A percentile compares a stretch with the other conserved stretches of the same genome.
Conservation (phyloP, 2,329 filamentous ascomycete species). For the Apiospora sp. region DNA sequence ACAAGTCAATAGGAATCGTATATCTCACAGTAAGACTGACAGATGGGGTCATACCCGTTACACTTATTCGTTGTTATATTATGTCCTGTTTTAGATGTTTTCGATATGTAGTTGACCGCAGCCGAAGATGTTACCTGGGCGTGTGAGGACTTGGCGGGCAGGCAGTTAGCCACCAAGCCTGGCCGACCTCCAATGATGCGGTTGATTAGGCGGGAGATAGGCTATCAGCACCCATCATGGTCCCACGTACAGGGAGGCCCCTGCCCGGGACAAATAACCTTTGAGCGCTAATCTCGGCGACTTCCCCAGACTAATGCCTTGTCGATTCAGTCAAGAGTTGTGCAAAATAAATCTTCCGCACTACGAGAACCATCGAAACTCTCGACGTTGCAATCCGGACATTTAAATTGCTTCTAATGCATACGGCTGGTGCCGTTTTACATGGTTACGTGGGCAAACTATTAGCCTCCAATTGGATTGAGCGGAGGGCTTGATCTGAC, state of each 20-base stretch:
- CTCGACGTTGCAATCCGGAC: not conserved
- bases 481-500: not conserved
- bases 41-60: not conserved
- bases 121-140: not conserved
- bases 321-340: not conserved
- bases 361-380: not conserved
- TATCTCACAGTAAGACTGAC: not conserved
- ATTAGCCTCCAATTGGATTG: not conserved
- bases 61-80: not conserved
- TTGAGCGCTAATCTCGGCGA: conserved; percentile 6
- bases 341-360: not conserved
- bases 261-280: not conserved
- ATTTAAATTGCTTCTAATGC: not conserved
- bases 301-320: conserved; percentile 8
- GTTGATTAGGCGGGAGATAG: not conserved
- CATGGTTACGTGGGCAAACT: not conserved
- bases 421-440: not conserved
- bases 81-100: not conserved
- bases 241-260: not conserved
- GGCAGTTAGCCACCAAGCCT: no score
- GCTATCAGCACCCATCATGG: not conserved
- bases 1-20: not conserved
- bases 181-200: no score
- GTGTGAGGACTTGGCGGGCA: not conserved
- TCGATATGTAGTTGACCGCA: not conserved